Conservation (phyloP, 2,329 filamentous ascomycete species). For the Fonsecaea monophora region DNA sequence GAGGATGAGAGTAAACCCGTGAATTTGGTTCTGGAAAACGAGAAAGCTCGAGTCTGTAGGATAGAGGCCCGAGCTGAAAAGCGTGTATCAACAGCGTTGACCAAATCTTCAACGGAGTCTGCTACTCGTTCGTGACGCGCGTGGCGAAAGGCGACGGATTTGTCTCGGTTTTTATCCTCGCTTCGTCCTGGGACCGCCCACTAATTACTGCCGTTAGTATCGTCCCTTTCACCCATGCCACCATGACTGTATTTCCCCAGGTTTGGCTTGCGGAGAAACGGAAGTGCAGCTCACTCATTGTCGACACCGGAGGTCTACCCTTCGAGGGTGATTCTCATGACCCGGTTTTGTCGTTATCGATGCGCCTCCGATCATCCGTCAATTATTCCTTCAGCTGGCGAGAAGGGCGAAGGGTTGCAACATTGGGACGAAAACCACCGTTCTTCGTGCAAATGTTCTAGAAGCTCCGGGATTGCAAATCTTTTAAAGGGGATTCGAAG, state of each 20-base stretch:
- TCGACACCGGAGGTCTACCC: background rate
- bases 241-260: slow-evolving; percentile 16
- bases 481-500: slow-evolving; percentile 3
- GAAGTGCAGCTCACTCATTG: slow-evolving; percentile 23
- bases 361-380: slow-evolving; percentile 29
- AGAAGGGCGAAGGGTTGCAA: slow-evolving; percentile 17
- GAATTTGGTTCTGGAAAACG: background rate
- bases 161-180: background rate
- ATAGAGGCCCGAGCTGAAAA: slow-evolving; percentile 15
- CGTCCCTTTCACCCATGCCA: slow-evolving; percentile 15
- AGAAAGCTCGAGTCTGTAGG: slow-evolving; percentile 22
- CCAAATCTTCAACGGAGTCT: background rate
- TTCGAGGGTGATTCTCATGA: background rate
- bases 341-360: slow-evolving; percentile 3
- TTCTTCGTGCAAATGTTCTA: slow-evolving; percentile 9
- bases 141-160: background rate
- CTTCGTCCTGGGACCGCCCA: background rate
- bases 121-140: background rate
- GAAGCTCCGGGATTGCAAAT: slow-evolving; percentile 4
- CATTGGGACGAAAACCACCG: slow-evolving; percentile 18
- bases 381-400: slow-evolving; percentile 14
- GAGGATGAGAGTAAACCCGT: slow-evolving; percentile 3
- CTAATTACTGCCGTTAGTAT: background rate
- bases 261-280: slow-evolving; percentile 32
- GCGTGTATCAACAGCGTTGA: slow-evolving; percentile 25